These are phyloP conservation scores for Scheffersomyces stipitis DNA, from an alignment of 805 yeast species.

Conservation along the genomic window DNA sequence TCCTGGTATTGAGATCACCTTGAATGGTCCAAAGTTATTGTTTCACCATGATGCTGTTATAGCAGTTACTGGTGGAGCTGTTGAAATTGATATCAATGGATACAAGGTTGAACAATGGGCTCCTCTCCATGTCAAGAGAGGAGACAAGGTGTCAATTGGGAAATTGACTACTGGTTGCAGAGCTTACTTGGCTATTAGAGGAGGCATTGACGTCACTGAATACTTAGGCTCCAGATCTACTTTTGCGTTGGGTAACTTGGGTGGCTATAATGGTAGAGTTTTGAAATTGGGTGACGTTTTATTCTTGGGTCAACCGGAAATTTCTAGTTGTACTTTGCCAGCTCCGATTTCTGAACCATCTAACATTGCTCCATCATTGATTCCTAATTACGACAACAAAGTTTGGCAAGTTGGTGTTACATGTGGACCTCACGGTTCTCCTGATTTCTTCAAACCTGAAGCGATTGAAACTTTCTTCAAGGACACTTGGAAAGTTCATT, in stretches of 20 bases:
- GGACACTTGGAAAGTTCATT: slow-evolving; percentile 89
- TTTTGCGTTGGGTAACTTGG: slow-evolving; percentile 88
- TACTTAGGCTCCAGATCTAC: slow-evolving; percentile 96
- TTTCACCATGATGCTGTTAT: slow-evolving; percentile 81
- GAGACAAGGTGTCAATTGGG: slow-evolving; percentile 79
- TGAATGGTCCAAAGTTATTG: slow-evolving; percentile 79
- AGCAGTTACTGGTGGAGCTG: slow-evolving; percentile 86
- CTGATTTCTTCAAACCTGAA: slow-evolving; percentile 84
- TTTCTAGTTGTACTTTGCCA: slow-evolving; percentile 68
- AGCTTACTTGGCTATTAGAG: slow-evolving; percentile 84
- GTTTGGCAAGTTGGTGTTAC: slow-evolving; percentile 90
- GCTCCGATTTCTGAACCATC: slow-evolving; percentile 67
- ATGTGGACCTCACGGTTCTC: slow-evolving; percentile 97
- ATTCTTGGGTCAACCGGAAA: slow-evolving; percentile 76
- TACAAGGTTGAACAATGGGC: slow-evolving; percentile 58
- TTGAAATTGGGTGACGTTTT: slow-evolving; percentile 90
- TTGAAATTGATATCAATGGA: slow-evolving; percentile 66
- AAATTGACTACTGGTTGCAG: slow-evolving; percentile 83
- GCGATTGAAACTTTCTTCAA: slow-evolving; percentile 73
- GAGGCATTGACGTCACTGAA: slow-evolving; percentile 92
- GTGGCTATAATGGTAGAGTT: slow-evolving; percentile 93
- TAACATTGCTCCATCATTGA: slow-evolving; percentile 52
- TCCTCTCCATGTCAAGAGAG: slow-evolving; percentile 69
- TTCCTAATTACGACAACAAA: slow-evolving; percentile 52
- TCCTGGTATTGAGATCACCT: slow-evolving; percentile 88